Evolutionary conservation across 352 stramenopile genomes (phyloP).

Genomic region (Aphanomyces cochlioides): DNA sequence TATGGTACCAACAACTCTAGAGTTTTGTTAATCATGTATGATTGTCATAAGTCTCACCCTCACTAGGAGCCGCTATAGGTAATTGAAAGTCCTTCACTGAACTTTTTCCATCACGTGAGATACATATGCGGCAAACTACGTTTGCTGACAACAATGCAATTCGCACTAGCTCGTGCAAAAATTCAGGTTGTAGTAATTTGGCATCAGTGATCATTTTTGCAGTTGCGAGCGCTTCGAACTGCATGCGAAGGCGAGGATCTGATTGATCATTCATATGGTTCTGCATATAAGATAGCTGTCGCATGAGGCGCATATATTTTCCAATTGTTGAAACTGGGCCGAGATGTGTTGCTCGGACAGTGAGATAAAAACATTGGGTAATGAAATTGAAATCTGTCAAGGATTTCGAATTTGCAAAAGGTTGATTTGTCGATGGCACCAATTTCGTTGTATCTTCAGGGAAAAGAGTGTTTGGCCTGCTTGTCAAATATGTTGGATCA

Average conservation of each 20-base stretch:
- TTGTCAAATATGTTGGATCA: conserved; percentile 50
- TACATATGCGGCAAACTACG: conserved; percentile 59
- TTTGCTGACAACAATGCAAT: conserved; percentile 64
- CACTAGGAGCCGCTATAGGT: neutral
- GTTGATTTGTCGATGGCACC: conserved; percentile 34
- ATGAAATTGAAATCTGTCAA: conserved; percentile 92
- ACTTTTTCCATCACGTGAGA: conserved; percentile 22
- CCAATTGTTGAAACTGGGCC: conserved; percentile 83
- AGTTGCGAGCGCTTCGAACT: conserved; percentile 67
- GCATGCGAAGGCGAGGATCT: conserved; percentile 62
- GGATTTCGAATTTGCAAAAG: conserved; percentile 7
- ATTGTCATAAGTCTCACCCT: neutral
- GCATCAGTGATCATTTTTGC: conserved; percentile 80
- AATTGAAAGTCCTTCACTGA: neutral
- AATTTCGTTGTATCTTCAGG: conserved; percentile 60
- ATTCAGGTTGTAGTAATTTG: conserved; percentile 69
- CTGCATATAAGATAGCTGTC: conserved; percentile 87
- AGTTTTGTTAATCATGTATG: no score
- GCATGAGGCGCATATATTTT: conserved; percentile 82
- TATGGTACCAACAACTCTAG: conserved; percentile 55
- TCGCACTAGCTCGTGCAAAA: conserved; percentile 71
- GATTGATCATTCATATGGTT: conserved; percentile 70
- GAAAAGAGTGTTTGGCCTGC: conserved; percentile 52
- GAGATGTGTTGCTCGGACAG: conserved; percentile 88
- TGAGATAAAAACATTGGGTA: conserved; percentile 95